Conservation (phyloP, 1,139 yeast species). For the Hansenula sp. region DNA sequence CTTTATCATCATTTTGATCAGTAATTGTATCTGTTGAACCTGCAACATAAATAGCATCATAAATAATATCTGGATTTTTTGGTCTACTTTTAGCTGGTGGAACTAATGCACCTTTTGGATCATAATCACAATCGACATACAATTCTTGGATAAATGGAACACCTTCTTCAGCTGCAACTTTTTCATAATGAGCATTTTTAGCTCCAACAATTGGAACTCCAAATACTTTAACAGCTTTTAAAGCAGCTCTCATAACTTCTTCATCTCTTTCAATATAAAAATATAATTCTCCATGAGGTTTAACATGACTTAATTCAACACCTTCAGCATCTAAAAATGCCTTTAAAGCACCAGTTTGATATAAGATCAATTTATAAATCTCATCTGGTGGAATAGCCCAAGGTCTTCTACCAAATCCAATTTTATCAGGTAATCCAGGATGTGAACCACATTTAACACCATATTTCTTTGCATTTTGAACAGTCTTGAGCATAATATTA, state of each 20-base stretch:
- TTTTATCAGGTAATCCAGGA: conserved; percentile 34
- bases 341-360: conserved; percentile 36
- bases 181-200: conserved; percentile 24
- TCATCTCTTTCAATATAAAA: conserved; percentile 33
- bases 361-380: conserved; percentile 30
- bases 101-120: conserved; percentile 27
- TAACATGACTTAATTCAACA: conserved; percentile 29
- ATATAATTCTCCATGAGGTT: conserved; percentile 36
- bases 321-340: conserved; percentile 35
- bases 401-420: conserved; percentile 34
- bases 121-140: conserved; percentile 34
- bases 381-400: conserved; percentile 34
- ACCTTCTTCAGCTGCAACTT: conserved; percentile 26
- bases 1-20: background rate
- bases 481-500: conserved; percentile 30
- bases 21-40: conserved; percentile 5
- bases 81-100: conserved; percentile 24
- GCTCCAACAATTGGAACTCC: conserved; percentile 31
- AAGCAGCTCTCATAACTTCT: conserved; percentile 31
- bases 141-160: conserved; percentile 34
- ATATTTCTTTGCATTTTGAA: conserved; percentile 30
- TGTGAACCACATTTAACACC: conserved; percentile 34
- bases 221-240: conserved; percentile 33
- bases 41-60: conserved; percentile 23
- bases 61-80: conserved; percentile 29